Percentiles rank a stretch among this genome's conserved stretches.
Conservation (phyloP, 768 basidiomycete species). For the Psilocybe tampanensis region DNA sequence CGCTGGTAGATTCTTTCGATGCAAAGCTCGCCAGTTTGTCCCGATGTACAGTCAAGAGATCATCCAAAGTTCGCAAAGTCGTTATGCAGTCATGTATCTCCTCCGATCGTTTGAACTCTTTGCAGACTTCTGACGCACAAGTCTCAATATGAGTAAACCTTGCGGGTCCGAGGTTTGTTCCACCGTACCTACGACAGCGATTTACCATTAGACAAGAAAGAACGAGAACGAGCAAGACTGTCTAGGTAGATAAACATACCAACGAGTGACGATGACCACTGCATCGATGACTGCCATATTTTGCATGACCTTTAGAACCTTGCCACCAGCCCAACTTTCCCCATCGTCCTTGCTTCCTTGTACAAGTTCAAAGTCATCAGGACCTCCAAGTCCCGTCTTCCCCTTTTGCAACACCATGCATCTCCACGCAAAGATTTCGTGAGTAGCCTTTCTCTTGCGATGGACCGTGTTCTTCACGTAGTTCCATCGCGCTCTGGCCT, state of each 20-base stretch:
- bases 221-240: not conserved
- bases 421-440: conserved; percentile 81
- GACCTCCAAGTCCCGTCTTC: conserved; percentile 64
- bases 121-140: conserved; percentile 75
- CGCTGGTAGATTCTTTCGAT: not conserved
- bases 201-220: no score
- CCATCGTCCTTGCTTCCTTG: conserved; percentile 75
- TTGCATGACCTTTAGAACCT: conserved; percentile 69
- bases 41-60: conserved; percentile 58
- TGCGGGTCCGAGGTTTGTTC: conserved; percentile 75
- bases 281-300: conserved; percentile 73
- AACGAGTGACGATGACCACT: conserved; percentile 78
- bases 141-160: conserved; percentile 80
- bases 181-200: conserved; percentile 65
- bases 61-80: conserved; percentile 62
- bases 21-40: conserved; percentile 36
- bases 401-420: conserved; percentile 73
- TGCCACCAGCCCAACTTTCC: conserved; percentile 70
- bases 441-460: conserved; percentile 57
- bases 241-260: conserved; percentile 44
- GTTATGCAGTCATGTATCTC: conserved; percentile 65
- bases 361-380: conserved; percentile 74
- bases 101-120: conserved; percentile 63
- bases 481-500: conserved; percentile 50
- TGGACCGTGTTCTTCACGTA: conserved; percentile 63